Evolutionary conservation across 148 eudicot species (phyloP), one percentile per base, ranked within the genome.

Genomic region (Camellia granthamiana): DNA sequence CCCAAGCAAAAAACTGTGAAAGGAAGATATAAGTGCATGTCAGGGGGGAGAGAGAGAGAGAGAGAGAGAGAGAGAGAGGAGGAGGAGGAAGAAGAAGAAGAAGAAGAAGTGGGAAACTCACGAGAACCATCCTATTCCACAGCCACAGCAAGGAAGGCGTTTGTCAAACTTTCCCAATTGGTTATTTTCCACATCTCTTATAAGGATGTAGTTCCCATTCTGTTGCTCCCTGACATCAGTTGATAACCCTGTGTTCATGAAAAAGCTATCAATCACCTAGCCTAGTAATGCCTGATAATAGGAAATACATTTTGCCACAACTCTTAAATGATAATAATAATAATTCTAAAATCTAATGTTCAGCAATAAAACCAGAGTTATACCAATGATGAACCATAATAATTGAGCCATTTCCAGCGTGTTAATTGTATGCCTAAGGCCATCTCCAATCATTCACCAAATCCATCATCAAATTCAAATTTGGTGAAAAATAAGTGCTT

Each of bases 81-180:
- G n/a, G n/a, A n/a, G n/a, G n/a, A n/a, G n/a, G n/a, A n/a, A n/a
- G 23, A 66, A 55, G 72, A 64, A 5, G 38, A 21, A 43, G 44
- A 9, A 71, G 21, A 56, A 13, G 62, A 75, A 61, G 12, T 3
- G 3, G 54, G 80, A 12, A 51, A 83, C 93, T 81, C 80, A 90
- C 93, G 84, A 90, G 81, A 85, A 87, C 93, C 93, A 90, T 77
- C 93, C 93, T 62, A 90, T 85, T 83, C 93, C 93, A 80, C 90
- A 90, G 76, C 93, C 93, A 83, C 77, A 87, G 78, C 86, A 90
- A 51, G 93, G 90, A 71, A 90, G 93, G 55, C 87, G 93, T 74
- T 85, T 87, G 87, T 88, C 91, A 76, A 85, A 90, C 85, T 80
- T 62, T 74, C 91, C 93, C 79, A 90, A 79, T 69, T 70, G 74